These are phyloP conservation scores for Wickerhamomyces sydowiorum DNA, from an alignment of 805 yeast genomes.

Conservation along the genomic window DNA sequence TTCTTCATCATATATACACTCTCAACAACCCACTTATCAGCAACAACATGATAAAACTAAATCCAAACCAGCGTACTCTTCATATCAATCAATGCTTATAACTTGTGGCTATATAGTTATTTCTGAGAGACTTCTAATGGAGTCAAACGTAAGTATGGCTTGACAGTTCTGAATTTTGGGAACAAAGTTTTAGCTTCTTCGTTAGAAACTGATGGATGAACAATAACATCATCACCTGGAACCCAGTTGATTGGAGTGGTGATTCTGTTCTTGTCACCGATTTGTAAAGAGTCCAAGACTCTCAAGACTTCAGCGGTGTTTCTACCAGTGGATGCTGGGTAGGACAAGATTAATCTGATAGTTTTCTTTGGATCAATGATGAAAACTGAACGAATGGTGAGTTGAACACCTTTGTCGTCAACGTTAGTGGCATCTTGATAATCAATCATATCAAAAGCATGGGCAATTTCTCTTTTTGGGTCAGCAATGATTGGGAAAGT, in stretches of 20 bases:
- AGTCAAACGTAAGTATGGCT: constrained; percentile 61
- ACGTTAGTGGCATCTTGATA: constrained; percentile 63
- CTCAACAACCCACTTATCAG: no score
- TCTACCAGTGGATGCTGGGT: constrained; percentile 73
- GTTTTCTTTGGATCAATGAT: constrained; percentile 64
- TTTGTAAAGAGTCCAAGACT: constrained; percentile 64
- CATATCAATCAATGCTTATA: no score
- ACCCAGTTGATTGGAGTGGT: constrained; percentile 74
- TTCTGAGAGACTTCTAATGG: constrained; percentile 19
- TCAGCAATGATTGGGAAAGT: constrained; percentile 69
- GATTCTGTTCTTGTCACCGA: constrained; percentile 53
- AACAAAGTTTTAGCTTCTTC: constrained; percentile 54
- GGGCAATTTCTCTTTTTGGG: constrained; percentile 53
- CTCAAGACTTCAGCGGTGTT: constrained; percentile 71
- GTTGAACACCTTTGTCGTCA: constrained; percentile 56
- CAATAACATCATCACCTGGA: constrained; percentile 68
- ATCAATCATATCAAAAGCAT: constrained; percentile 64
- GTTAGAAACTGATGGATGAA: constrained; percentile 59
- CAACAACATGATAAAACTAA: no score
- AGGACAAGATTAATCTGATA: constrained; percentile 55
- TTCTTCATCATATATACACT: no score
- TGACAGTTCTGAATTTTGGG: constrained; percentile 55
- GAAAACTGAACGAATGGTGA: constrained; percentile 68
- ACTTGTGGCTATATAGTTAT: background rate
- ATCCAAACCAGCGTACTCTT: no score